Base-by-base conservation (phyloP, 306 rosid species). In the Corylus avellana region DNA sequence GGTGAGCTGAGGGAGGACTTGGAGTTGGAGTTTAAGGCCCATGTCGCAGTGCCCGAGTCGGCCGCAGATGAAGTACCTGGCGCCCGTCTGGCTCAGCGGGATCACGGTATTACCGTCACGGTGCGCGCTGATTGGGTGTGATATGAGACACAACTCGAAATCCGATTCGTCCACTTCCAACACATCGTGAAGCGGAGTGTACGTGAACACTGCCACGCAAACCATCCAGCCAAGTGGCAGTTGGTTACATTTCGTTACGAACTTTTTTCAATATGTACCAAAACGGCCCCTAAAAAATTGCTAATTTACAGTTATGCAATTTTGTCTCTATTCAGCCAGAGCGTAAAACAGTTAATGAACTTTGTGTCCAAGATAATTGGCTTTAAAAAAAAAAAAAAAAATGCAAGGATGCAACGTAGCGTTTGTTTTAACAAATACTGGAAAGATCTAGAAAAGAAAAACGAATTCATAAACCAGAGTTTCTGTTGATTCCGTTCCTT, bases 61-160 rank as follows among this genome's bases (percentile, higher is more conserved):
- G 4, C 97, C 98, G 46, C 98, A 91, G 0, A 93, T 88, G 84
- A 91, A 93, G 83, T 83, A 89, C 39, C 98, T 90, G 7, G 56
- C 55, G 59, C 92, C 92, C 39, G 82, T 77, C 73, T 75, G 70
- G 22, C 18, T 53, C 63, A 93, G 85, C 66, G 29, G 83, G 81
- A 91, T 81, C 83, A 91, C 88, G 0, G 97, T 90, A 64, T 87
- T 89, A 22, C 98, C 97, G 3, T 72, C 83, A 63, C 80, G 79
- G 78, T 88, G 70, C 3, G 91, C 68, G 16, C 62, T 80, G 3
- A 90, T 20, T n/a, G 97, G 89, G 62, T 83, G 76, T 7, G 81
- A 39, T 17, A 89, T 78, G 18, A 63, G 79, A 75, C 98, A 93
- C 73, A 12, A 73, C 70, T 72, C 70, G 81, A 83, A 91, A 35